Conservation (phyloP, 148 eudicot species). For the Cornus suecica region DNA sequence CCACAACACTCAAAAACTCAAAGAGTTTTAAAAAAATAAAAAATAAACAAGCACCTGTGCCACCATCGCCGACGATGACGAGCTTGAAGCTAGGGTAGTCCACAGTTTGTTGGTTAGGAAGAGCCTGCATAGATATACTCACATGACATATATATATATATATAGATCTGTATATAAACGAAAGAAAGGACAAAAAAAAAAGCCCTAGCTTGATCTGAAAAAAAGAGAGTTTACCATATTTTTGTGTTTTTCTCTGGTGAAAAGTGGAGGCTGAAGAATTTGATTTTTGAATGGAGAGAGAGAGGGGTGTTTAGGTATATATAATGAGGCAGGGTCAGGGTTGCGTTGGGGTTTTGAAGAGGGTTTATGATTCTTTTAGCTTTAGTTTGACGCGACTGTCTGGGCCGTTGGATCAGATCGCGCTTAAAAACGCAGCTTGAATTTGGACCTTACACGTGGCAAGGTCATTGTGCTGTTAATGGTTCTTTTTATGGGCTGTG, state of each 20-base stretch:
- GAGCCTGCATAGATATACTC: neutral
- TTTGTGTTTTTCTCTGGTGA: neutral
- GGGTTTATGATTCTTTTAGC: neutral
- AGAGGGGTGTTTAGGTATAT: neutral
- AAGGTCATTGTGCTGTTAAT: neutral
- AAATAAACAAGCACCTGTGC: neutral
- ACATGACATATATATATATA: neutral
- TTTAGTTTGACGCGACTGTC: neutral
- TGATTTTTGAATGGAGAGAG: neutral
- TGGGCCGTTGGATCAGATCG: neutral
- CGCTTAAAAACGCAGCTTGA: constrained; percentile 9
- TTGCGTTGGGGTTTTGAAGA: neutral
- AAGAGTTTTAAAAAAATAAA: neutral
- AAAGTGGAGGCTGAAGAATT: neutral
- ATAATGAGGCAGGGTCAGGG: neutral
- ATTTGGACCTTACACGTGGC: constrained; percentile 2
- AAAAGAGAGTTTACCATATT: neutral
- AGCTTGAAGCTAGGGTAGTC: neutral
- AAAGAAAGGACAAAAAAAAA: neutral
- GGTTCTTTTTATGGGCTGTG: neutral
- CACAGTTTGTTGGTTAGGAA: constrained; percentile 1
- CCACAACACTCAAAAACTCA: neutral
- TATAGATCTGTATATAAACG: neutral
- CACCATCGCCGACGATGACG: neutral
- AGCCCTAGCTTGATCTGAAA: neutral